A percentile compares a stretch with the other conserved stretches of the same genome.
phyloP scores from a whole-genome alignment of 163 green algal species.

The Scenedesmus sp. region DNA sequence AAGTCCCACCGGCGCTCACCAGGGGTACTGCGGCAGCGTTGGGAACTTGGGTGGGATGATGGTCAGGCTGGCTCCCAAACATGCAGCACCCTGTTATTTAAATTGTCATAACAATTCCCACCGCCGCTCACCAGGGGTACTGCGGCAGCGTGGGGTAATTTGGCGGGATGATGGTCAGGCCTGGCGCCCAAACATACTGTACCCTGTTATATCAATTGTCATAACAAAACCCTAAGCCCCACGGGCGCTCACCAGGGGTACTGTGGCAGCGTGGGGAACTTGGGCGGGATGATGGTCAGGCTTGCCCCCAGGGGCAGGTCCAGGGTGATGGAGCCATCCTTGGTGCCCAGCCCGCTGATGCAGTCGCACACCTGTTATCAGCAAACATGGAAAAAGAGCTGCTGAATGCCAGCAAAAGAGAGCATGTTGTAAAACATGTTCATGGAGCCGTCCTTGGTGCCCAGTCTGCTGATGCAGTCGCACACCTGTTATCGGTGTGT shows the following conservation, averaged over 20 bases:
- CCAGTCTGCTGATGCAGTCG: slow-evolving; percentile 24
- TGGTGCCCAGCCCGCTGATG: neutral
- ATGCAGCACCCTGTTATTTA: no score
- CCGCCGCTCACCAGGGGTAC: no score
- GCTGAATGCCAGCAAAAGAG: no score
- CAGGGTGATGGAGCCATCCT: neutral
- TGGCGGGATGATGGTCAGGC: no score
- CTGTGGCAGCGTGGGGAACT: neutral
- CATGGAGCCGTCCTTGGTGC: neutral
- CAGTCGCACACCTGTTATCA: slow-evolving; percentile 34
- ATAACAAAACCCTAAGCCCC: no score
- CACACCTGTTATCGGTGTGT: neutral
- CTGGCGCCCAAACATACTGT: no score
- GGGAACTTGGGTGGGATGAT: neutral
- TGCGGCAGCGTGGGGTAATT: no score
- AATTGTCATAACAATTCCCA: no score
- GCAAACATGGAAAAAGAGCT: neutral
- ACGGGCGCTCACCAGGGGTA: neutral
- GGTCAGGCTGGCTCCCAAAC: neutral
- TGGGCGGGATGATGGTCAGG: neutral
- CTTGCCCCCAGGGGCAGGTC: slow-evolving; percentile 1
- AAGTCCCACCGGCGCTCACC: neutral
- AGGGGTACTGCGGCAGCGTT: neutral
- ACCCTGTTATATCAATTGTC: no score
- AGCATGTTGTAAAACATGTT: neutral